Evolutionary conservation across 1,284 basidiomycete species (phyloP).

Genomic region (Ustilago trichophora): DNA sequence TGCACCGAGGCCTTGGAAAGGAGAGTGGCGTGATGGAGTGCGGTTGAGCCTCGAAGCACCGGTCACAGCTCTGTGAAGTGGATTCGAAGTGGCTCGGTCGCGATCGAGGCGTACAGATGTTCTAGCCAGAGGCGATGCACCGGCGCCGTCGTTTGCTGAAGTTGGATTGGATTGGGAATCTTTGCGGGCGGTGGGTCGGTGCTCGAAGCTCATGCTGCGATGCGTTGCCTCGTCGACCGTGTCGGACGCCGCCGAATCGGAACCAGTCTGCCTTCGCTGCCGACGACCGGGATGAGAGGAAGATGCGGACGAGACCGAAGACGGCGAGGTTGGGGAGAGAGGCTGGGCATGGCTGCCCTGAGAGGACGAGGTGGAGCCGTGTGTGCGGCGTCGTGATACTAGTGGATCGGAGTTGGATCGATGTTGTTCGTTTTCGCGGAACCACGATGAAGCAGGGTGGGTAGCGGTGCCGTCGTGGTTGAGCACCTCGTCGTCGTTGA

Average conservation of each 20-base stretch:
- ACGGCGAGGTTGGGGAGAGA: constrained; percentile 33
- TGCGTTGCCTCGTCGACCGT: constrained; percentile 10
- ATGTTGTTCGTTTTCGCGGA: neutral
- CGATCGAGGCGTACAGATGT: constrained; percentile 23
- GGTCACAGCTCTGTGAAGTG: constrained; percentile 31
- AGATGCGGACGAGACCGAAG: constrained; percentile 24
- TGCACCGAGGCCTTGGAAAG: constrained; percentile 4
- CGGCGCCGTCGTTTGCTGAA: constrained; percentile 7
- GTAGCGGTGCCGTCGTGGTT: constrained; percentile 4
- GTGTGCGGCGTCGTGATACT: constrained; percentile 9
- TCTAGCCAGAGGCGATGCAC: constrained; percentile 14
- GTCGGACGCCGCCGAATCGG: constrained; percentile 31
- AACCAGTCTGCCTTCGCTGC: constrained; percentile 21
- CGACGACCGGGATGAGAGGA: constrained; percentile 18
- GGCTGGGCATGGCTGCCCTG: constrained; percentile 20
- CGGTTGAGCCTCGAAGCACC: constrained; percentile 20
- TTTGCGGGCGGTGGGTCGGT: constrained; percentile 10
- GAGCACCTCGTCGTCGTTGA: constrained; percentile 26
- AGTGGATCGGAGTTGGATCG: constrained; percentile 9
- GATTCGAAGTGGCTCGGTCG: constrained; percentile 31
- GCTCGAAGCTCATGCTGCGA: constrained; percentile 16
- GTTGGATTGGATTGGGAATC: constrained; percentile 3
- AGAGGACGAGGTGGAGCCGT: constrained; percentile 25
- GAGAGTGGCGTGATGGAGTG: constrained; percentile 26
- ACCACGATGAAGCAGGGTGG: constrained; percentile 5